A percentile compares a stretch with the other conserved stretches of the same genome.
Conservation (phyloP, 176 grass and related monocot species). For the Canna indica region DNA sequence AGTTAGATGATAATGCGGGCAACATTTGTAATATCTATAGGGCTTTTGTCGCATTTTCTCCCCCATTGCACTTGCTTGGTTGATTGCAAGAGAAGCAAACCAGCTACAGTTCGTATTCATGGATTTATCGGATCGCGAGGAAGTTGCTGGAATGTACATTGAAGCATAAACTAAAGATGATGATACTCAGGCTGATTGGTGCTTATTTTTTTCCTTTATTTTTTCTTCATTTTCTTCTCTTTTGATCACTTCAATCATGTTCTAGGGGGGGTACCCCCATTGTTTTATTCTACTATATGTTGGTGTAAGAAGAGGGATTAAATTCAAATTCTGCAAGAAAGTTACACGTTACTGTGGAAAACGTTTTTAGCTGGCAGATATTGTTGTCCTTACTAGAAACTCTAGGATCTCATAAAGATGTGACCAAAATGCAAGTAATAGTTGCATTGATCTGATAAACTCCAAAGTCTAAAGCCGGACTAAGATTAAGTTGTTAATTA, state of each 20-base stretch:
- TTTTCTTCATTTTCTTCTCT: background rate
- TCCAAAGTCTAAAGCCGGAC: too few relatives aligned
- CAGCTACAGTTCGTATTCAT: too few relatives aligned
- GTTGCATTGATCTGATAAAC: too few relatives aligned
- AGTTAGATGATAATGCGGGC: background rate
- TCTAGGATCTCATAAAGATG: too few relatives aligned
- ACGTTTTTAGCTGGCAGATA: background rate
- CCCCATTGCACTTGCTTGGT: background rate
- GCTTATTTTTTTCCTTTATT: background rate
- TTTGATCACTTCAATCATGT: background rate
- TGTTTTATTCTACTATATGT: conserved; percentile 4
- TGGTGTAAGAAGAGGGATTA: background rate
- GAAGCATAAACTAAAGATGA: background rate
- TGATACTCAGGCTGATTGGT: background rate
- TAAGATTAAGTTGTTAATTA: too few relatives aligned
- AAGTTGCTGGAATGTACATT: background rate
- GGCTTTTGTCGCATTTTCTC: background rate
- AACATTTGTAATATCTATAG: background rate
- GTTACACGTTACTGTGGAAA: background rate
- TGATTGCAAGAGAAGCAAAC: background rate
- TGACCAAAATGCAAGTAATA: too few relatives aligned
- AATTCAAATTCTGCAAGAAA: conserved; percentile 6
- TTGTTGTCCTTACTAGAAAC: background rate
- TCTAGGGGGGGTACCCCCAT: background rate
- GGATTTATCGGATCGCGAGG: background rate